Percentiles rank a stretch among this genome's conserved stretches.
Evolutionary conservation across 768 basidiomycete species (phyloP).

Genomic region (Pleurotus giganteus): DNA sequence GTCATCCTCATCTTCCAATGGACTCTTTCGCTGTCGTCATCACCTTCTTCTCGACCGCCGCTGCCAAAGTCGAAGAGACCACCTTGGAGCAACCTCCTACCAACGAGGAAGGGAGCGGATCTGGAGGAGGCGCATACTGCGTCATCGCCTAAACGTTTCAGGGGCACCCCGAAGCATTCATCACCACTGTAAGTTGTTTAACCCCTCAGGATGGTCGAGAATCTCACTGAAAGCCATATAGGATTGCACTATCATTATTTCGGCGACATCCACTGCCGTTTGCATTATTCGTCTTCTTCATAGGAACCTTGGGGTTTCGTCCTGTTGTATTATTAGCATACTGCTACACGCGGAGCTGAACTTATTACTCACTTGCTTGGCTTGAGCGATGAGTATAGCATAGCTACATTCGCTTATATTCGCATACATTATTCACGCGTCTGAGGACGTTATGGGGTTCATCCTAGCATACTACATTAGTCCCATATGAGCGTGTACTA

Average conservation of each 20-base stretch:
- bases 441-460: neutral
- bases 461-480: neutral
- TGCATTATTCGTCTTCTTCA: neutral
- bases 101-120: neutral
- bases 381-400: no score
- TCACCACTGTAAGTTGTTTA: neutral
- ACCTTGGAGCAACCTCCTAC: constrained; percentile 1
- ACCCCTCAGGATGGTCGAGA: neutral
- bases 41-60: constrained; percentile 4
- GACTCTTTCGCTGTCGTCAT: constrained; percentile 4
- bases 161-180: neutral
- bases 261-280: neutral
- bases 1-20: constrained; percentile 5
- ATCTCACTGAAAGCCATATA: neutral
- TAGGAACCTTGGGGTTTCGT: neutral
- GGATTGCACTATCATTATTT: neutral
- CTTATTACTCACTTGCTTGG: no score
- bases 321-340: constrained; percentile 1
- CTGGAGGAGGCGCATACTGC: constrained; percentile 2
- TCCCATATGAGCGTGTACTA: neutral
- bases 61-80: neutral
- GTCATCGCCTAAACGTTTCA: constrained; percentile 1
- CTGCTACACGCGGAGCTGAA: no score
- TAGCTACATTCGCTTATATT: neutral
- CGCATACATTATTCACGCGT: neutral